Conservation (phyloP, 345 rosid species). For the Zanthoxylum bungeanum region DNA sequence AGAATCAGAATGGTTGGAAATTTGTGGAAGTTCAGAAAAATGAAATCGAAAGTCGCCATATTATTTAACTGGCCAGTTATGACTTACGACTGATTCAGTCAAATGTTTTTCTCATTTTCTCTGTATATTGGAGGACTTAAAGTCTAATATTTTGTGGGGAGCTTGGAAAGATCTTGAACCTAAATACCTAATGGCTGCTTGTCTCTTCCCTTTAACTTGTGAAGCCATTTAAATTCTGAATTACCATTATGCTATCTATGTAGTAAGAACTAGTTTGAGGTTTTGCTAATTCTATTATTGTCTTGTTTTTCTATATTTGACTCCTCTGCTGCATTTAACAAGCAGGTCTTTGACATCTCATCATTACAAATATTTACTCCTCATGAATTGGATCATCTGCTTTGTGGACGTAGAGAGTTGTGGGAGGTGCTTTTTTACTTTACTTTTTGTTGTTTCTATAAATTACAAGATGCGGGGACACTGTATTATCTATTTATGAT, state of each 20-base stretch:
- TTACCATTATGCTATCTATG: background rate
- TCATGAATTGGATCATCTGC: constrained; percentile 81
- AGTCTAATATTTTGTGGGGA: background rate
- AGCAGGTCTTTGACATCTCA: constrained; percentile 89
- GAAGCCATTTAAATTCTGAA: background rate
- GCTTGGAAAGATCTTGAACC: background rate
- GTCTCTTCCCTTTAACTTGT: background rate
- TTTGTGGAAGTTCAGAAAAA: background rate
- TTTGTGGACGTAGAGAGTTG: constrained; percentile 95
- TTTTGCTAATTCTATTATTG: background rate
- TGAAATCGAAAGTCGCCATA: background rate
- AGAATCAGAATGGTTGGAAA: background rate
- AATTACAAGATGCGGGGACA: background rate
- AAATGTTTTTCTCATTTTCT: background rate
- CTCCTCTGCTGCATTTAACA: constrained; percentile 1
- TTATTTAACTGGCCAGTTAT: background rate
- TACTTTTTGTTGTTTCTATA: background rate
- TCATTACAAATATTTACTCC: constrained; percentile 94
- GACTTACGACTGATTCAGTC: background rate
- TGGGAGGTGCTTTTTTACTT: constrained; percentile 67
- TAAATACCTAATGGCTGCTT: background rate
- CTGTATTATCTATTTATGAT: background rate
- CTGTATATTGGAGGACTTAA: background rate
- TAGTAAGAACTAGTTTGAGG: background rate
- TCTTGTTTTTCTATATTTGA: background rate